These are phyloP conservation scores for Candida methanosorbosa DNA, from an alignment of 805 yeast species.

Conservation along the genomic window DNA sequence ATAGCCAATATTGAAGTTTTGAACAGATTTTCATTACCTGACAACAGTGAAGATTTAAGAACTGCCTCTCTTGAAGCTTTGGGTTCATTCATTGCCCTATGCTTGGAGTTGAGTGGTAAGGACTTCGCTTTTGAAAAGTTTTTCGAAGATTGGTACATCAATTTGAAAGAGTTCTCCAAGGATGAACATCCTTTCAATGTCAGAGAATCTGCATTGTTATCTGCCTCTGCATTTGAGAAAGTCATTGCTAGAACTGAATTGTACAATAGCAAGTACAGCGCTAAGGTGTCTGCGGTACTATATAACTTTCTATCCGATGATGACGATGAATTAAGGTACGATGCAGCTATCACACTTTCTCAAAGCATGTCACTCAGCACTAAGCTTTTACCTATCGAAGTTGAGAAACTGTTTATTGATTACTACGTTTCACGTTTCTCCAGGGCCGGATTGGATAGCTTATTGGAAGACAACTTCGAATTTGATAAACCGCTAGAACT, in stretches of 20 bases:
- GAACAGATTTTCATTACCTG: conserved; percentile 18
- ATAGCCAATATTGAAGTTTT: conserved; percentile 20
- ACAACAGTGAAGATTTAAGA: conserved; percentile 36
- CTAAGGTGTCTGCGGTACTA: conserved; percentile 12
- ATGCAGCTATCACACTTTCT: conserved; percentile 35
- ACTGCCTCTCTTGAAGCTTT: conserved; percentile 41
- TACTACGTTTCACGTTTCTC: conserved; percentile 2
- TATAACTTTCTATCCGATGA: conserved; percentile 51
- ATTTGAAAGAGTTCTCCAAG: conserved; percentile 20
- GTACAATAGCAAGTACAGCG: background rate
- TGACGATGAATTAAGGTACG: conserved; percentile 47
- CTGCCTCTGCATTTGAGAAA: conserved; percentile 26
- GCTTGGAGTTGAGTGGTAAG: background rate
- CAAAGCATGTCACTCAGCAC: conserved; percentile 15
- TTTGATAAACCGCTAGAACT: background rate
- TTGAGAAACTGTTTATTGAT: conserved; percentile 18
- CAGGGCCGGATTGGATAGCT: background rate
- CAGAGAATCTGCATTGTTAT: conserved; percentile 36
- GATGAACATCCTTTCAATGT: conserved; percentile 38
- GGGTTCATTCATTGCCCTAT: conserved; percentile 31
- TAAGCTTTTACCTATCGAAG: conserved; percentile 23
- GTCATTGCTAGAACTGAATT: conserved; percentile 2
- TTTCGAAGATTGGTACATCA: conserved; percentile 18
- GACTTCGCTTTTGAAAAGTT: conserved; percentile 3
- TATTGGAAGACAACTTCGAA: conserved; percentile 3